Base-by-base conservation (phyloP, 2,329 filamentous ascomycete genomes). In the Aspergillus ustus region DNA sequence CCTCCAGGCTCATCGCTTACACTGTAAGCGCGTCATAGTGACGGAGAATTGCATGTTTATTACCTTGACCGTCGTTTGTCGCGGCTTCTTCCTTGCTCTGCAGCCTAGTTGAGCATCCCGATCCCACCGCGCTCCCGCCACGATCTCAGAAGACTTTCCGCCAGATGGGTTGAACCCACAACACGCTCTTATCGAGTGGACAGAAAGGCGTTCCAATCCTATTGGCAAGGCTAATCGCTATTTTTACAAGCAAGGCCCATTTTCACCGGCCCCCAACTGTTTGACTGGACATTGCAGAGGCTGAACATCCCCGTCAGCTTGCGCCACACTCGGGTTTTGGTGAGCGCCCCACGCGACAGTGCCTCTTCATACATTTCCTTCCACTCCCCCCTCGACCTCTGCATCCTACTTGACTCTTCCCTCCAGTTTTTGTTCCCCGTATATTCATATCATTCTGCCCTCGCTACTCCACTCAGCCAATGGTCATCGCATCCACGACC, bases 261-360 rank as follows among this genome's bases (percentile, higher is more conserved):
- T 50, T 62, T 63, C 52, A 34, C 53, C 57, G 60, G 58, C 31
- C 54, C 56, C 37, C 45, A 52, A 57, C 52, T 56, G 53, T 62
- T 63, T 67, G 59, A 67, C 65, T 67, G 67, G 60, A 62, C 57
- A 49, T 63, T 61, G 65, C 63, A 67, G 73, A 66, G 75, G 74
- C 75, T 77, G 75, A 77, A 74, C 69, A 40, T 50, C 66, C 66
- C 69, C 52, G 69, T 78, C 76, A 79, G 76, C 77, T 79, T 79
- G 77, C 77, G 77, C 77, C 77, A 79, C 77, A 78, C 75, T 78
- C 70, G 70, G 70, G 69, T 72, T 69, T 69, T 73, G 72, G 73
- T 75, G 69, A 73, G 72, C 73, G 71, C 72, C 74, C 73, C 72
- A 75, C 74, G 73, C 71, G 69, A 71, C 71, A 62, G 62, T 64